Evolutionary conservation across 179 eudicot genomes (phyloP).

Genomic region (Beta lomatogona): DNA sequence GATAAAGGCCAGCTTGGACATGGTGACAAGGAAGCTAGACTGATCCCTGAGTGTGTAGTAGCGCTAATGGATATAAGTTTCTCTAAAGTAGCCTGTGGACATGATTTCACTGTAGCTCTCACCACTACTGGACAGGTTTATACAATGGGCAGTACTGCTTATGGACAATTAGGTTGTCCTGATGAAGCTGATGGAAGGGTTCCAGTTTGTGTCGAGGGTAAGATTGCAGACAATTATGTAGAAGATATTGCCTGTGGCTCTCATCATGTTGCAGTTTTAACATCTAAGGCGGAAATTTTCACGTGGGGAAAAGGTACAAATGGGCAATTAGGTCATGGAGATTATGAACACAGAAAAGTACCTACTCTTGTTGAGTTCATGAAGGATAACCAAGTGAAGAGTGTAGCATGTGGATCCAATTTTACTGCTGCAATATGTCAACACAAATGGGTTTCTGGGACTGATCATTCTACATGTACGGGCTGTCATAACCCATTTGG

Average conservation of each 20-base stretch:
- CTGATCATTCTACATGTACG: constrained; percentile 77
- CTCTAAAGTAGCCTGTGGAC: constrained; percentile 72
- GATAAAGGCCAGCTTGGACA: constrained; percentile 90
- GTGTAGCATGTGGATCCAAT: constrained; percentile 78
- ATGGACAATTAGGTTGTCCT: constrained; percentile 72
- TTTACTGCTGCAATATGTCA: constrained; percentile 78
- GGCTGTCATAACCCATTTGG: constrained; percentile 73
- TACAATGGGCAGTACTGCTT: constrained; percentile 71
- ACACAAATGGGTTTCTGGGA: constrained; percentile 75
- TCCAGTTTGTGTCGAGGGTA: constrained; percentile 58
- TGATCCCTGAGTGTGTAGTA: constrained; percentile 58
- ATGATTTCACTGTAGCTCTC: constrained; percentile 67
- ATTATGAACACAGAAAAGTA: constrained; percentile 52
- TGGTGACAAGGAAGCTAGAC: constrained; percentile 65
- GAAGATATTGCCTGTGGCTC: constrained; percentile 93
- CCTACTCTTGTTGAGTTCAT: constrained; percentile 67
- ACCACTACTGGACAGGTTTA: constrained; percentile 69
- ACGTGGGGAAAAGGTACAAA: constrained; percentile 96
- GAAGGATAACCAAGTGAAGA: constrained; percentile 78
- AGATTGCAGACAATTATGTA: constrained; percentile 47
- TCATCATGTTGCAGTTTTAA: constrained; percentile 81
- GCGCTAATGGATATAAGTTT: constrained; percentile 47
- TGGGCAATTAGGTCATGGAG: constrained; percentile 95
- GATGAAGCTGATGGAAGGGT: constrained; percentile 51
- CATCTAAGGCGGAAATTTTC: constrained; percentile 74